phyloP scores from a whole-genome alignment of 495 filamentous ascomycete species.

The Aspergillus cristatus region DNA sequence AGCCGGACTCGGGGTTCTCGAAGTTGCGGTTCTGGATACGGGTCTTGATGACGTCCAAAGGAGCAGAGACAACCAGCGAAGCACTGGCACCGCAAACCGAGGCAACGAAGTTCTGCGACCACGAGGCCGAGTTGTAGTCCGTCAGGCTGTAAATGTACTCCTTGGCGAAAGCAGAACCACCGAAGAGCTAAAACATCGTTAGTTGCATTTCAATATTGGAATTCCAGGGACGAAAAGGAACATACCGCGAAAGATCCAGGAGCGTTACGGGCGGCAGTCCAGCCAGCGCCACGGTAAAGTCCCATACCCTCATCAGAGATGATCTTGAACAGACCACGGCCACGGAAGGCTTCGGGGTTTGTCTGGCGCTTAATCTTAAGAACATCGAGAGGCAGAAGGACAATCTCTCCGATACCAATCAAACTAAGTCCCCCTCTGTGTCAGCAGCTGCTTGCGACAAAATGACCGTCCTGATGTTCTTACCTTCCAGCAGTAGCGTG shows the following conservation, averaged over 20 bases:
- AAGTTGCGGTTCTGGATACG: slow-evolving; percentile 99
- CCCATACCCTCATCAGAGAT: slow-evolving; percentile 91
- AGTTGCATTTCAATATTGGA: slow-evolving; percentile 6
- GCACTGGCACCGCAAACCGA: slow-evolving; percentile 90
- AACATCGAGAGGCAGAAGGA: slow-evolving; percentile 90
- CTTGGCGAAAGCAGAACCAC: slow-evolving; percentile 96
- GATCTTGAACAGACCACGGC: slow-evolving; percentile 83
- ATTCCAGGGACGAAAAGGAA: slow-evolving; percentile 4
- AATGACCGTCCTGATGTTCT: slow-evolving; percentile 3
- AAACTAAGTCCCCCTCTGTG: slow-evolving; percentile 40
- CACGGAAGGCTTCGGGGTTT: slow-evolving; percentile 95
- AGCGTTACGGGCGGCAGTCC: slow-evolving; percentile 96
- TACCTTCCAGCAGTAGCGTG: slow-evolving; percentile 91
- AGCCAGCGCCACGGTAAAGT: slow-evolving; percentile 90
- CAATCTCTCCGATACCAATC: slow-evolving; percentile 94
- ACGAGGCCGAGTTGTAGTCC: slow-evolving; percentile 94
- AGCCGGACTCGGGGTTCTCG: slow-evolving; percentile 89
- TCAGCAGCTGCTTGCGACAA: slow-evolving; percentile 4
- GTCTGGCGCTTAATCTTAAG: slow-evolving; percentile 99
- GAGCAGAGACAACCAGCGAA: slow-evolving; percentile 86
- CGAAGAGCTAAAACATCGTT: slow-evolving; percentile 67
- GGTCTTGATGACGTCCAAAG: slow-evolving; percentile 98
- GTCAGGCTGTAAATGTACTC: slow-evolving; percentile 78
- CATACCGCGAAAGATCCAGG: slow-evolving; percentile 94
- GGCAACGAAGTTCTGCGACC: slow-evolving; percentile 94